A percentile compares a stretch with the other conserved stretches of the same genome.
phyloP scores from a whole-genome alignment of 305 asterid species.

The Fraxinus sp. region DNA sequence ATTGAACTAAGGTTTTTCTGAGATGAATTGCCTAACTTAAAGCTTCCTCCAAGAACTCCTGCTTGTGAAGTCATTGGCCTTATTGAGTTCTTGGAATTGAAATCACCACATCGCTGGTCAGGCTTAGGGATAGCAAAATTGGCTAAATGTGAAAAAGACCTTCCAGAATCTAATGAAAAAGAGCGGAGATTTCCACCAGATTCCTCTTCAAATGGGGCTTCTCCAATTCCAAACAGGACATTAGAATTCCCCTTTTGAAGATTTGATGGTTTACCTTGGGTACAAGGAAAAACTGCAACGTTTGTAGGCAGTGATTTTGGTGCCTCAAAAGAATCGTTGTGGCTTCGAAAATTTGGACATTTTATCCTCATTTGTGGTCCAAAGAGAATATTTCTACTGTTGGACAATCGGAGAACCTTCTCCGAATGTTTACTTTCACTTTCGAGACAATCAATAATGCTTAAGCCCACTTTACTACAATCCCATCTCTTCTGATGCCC shows the following conservation, averaged over 20 bases:
- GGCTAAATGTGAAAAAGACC: slow-evolving; percentile 38
- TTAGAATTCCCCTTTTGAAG: slow-evolving; percentile 45
- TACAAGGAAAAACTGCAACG: slow-evolving; percentile 42
- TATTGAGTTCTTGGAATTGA: slow-evolving; percentile 32
- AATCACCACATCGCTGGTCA: slow-evolving; percentile 38
- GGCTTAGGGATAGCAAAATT: slow-evolving; percentile 46
- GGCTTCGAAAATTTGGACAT: slow-evolving; percentile 36
- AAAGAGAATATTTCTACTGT: slow-evolving; percentile 54
- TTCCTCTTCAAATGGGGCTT: slow-evolving; percentile 32
- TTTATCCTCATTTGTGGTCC: slow-evolving; percentile 58
- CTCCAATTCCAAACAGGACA: slow-evolving; percentile 71
- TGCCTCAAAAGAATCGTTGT: slow-evolving; percentile 34
- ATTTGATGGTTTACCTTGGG: slow-evolving; percentile 33
- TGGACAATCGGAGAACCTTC: slow-evolving; percentile 41
- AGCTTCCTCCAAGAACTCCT: slow-evolving; percentile 28
- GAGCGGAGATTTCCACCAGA: slow-evolving; percentile 40
- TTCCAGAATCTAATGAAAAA: slow-evolving; percentile 64
- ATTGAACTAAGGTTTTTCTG: slow-evolving; percentile 28
- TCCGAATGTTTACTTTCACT: slow-evolving; percentile 39
- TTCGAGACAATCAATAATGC: slow-evolving; percentile 81
- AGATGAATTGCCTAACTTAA: slow-evolving; percentile 29
- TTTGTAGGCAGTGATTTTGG: slow-evolving; percentile 63
- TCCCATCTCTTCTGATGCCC: slow-evolving; percentile 61
- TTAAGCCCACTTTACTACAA: slow-evolving; percentile 72
- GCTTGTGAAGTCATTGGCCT: slow-evolving; percentile 27